These are phyloP conservation scores for Ophiostoma sp. DNA, from an alignment of 2,329 filamentous ascomycete species.

Conservation along the genomic window DNA sequence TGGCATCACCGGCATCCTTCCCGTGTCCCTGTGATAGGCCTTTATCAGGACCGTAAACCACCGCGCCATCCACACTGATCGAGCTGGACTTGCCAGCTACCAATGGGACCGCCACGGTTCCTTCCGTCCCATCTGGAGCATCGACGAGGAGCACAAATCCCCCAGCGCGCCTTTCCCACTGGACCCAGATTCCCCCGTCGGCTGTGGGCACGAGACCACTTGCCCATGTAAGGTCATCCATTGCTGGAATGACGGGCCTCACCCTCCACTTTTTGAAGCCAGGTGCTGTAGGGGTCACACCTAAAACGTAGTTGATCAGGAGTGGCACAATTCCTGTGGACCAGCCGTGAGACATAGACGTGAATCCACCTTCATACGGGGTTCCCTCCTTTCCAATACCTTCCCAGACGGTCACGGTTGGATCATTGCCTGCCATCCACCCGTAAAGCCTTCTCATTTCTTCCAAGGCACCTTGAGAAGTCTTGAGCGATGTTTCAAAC, in stretches of 20 bases:
- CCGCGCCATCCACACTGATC: slow-evolving; percentile 30
- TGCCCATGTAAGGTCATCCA: slow-evolving; percentile 44
- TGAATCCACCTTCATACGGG: slow-evolving; percentile 49
- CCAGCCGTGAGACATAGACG: slow-evolving; percentile 54
- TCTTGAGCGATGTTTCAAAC: slow-evolving; percentile 36
- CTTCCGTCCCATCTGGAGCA: slow-evolving; percentile 37
- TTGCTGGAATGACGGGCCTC: slow-evolving; percentile 39
- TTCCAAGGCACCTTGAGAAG: slow-evolving; percentile 38
- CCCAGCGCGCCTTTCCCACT: slow-evolving; percentile 38
- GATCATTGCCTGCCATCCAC: slow-evolving; percentile 51
- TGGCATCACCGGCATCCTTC: slow-evolving; percentile 33
- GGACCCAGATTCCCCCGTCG: slow-evolving; percentile 40
- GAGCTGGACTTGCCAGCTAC: background rate
- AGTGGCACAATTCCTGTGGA: slow-evolving; percentile 52
- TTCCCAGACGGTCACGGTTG: slow-evolving; percentile 52
- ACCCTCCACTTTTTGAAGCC: slow-evolving; percentile 48
- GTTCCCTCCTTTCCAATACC: slow-evolving; percentile 47
- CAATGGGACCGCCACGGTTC: slow-evolving; percentile 35
- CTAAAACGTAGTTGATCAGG: slow-evolving; percentile 48
- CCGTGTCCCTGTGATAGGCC: slow-evolving; percentile 28
- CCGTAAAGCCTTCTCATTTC: slow-evolving; percentile 50
- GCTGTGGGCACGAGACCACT: slow-evolving; percentile 47
- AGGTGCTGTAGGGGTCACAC: slow-evolving; percentile 46
- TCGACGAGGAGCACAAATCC: slow-evolving; percentile 36
- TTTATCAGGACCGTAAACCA: slow-evolving; percentile 34